Evolutionary conservation across 176 grass and related monocot species (phyloP).

Genomic region (Zea luxurians): DNA sequence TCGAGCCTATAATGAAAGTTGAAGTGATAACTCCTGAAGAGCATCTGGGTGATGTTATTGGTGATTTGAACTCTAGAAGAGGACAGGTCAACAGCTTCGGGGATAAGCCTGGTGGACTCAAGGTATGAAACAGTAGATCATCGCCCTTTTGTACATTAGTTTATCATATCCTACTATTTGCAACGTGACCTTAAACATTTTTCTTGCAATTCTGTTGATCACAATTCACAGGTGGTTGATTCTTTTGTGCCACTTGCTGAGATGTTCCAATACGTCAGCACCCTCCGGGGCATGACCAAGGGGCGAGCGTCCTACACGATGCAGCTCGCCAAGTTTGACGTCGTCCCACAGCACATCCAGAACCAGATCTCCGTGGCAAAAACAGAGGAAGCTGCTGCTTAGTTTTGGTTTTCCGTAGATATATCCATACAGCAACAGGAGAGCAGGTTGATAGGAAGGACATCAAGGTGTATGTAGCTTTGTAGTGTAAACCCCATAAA

Average conservation of each 20-base stretch:
- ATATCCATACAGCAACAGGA: constrained; percentile 15
- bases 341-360: constrained; percentile 87
- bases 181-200: neutral
- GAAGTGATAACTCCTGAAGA: constrained; percentile 98
- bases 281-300: constrained; percentile 87
- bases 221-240: constrained; percentile 66
- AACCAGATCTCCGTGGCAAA: constrained; percentile 64
- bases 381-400: constrained; percentile 69
- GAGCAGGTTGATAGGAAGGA: constrained; percentile 39
- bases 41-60: constrained; percentile 98
- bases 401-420: constrained; percentile 37
- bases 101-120: constrained; percentile 92
- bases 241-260: constrained; percentile 83
- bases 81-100: constrained; percentile 86
- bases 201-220: neutral
- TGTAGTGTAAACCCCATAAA: constrained; percentile 34
- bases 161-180: no score
- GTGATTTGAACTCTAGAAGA: constrained; percentile 98
- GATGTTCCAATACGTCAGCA: constrained; percentile 98
- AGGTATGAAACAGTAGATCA: constrained; percentile 58
- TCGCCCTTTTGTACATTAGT: neutral
- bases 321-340: constrained; percentile 87
- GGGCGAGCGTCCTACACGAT: constrained; percentile 92
- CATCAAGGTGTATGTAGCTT: constrained; percentile 47
- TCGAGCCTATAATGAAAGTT: constrained; percentile 94